Conservation (phyloP, 2,329 filamentous ascomycete species). For the Chalaropsis ovoidea region DNA sequence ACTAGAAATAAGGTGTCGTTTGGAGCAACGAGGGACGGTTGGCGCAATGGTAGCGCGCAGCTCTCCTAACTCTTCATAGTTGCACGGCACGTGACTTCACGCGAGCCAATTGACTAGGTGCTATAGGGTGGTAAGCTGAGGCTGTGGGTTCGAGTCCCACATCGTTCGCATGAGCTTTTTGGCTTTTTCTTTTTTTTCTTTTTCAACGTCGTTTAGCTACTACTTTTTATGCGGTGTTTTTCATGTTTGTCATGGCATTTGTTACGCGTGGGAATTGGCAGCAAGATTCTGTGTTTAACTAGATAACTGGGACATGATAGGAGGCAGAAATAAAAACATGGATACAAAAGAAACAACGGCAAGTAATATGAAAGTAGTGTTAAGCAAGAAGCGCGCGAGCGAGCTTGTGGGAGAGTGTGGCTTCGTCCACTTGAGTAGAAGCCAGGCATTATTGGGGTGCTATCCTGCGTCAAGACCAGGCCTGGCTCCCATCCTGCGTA, state of each 20-base stretch:
- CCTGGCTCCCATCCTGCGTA: too few relatives aligned
- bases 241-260: not conserved
- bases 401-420: too few relatives aligned
- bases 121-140: slow-evolving; percentile 22
- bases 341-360: too few relatives aligned
- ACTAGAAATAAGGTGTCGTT: not conserved
- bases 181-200: slow-evolving; percentile 9
- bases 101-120: not conserved
- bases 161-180: slow-evolving; percentile 21
- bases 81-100: not conserved
- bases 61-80: slow-evolving; percentile 21
- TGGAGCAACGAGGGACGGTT: slow-evolving; percentile 22
- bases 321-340: too few relatives aligned
- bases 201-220: too few relatives aligned
- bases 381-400: too few relatives aligned
- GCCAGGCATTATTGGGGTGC: too few relatives aligned
- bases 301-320: not conserved
- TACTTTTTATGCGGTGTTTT: too few relatives aligned
- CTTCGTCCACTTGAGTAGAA: too few relatives aligned
- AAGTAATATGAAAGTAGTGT: too few relatives aligned
- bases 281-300: not conserved
- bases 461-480: too few relatives aligned
- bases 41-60: slow-evolving; percentile 26
- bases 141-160: slow-evolving; percentile 26
- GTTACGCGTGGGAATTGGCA: too few relatives aligned